Base-by-base conservation (phyloP, 768 basidiomycete genomes). In the Auriscalpium orientale region DNA sequence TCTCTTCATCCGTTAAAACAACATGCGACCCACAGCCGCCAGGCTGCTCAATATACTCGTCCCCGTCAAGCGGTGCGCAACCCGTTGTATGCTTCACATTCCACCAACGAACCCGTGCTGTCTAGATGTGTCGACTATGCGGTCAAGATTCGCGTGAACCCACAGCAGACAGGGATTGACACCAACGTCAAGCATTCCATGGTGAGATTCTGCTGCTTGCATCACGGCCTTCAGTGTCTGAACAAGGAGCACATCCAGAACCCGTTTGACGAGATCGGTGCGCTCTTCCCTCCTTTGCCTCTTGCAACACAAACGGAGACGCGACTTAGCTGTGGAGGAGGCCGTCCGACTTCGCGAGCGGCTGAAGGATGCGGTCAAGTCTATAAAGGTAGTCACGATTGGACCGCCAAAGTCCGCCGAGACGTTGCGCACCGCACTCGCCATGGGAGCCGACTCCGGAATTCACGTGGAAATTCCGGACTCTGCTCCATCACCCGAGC, bases 151-250 rank as follows among this genome's bases (percentile, higher is more conserved):
- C 89, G 95, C 51, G 92, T 99, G 50, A 95, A 95, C 68, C 82
- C 93, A 7, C 85, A 89, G 62, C 92, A 97, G 67, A 97, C 93
- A 37, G 97, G 94, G 13, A 84, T 99, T 44, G 95, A 99, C 76
- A 86, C 90, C 55, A 93, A 88, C 70, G 95, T 97, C 64, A 99
- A 99, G 79, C 97, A 99, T 74, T 95, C 93, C 2, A 98, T 99
- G 95, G 95, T 94, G 61, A 62, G 85, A 64, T 9, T 44, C 8
- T 38, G 2, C 28, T 28, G 28, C 28, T 28, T 28, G 28, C 28
- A 28, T 28, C 4, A 12, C 38, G 5, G 7, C 56, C 12, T 13
- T 46, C 3, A 16, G 3, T 56, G 11, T 44, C 1, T 46, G 40
- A 16, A 47, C 44, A 46, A 38, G 18, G 22, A 28, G 46, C 18